phyloP scores from a whole-genome alignment of 345 rosid genomes.

The Lepidium sativum region DNA sequence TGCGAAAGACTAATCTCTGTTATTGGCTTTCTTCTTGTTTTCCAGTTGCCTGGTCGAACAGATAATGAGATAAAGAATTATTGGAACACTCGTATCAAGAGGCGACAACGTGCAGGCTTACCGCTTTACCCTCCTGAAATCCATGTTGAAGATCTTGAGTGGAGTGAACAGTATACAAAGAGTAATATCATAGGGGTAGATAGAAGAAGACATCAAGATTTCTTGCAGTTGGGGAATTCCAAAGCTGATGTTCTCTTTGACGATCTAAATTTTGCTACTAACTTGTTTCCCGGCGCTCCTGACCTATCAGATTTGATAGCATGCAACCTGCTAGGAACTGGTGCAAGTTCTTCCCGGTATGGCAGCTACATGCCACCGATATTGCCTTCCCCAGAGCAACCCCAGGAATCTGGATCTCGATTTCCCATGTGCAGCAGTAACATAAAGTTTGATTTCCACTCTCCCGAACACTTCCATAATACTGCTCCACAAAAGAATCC shows the following conservation, averaged over 20 bases:
- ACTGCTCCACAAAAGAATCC: constrained; percentile 34
- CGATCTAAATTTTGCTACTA: constrained; percentile 44
- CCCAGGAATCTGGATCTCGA: constrained; percentile 44
- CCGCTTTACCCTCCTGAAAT: constrained; percentile 92
- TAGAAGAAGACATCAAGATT: constrained; percentile 48
- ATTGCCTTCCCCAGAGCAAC: constrained; percentile 49
- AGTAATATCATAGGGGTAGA: constrained; percentile 26
- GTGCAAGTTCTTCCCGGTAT: constrained; percentile 48
- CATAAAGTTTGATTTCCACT: constrained; percentile 41
- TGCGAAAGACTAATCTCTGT: neutral
- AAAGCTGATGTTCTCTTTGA: constrained; percentile 67
- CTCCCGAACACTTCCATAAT: constrained; percentile 44
- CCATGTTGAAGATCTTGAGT: constrained; percentile 51
- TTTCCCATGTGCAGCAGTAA: constrained; percentile 36
- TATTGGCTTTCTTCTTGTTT: neutral
- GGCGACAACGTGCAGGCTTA: constrained; percentile 90
- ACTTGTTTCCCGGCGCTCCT: constrained; percentile 48
- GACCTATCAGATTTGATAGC: constrained; percentile 52
- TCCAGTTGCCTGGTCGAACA: constrained; percentile 94
- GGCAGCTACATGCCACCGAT: constrained; percentile 46
- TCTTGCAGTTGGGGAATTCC: constrained; percentile 42
- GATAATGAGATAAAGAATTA: constrained; percentile 99
- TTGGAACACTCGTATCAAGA: constrained; percentile 94
- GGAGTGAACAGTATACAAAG: constrained; percentile 40
- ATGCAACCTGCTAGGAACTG: constrained; percentile 53